Percentiles rank a stretch among this genome's conserved stretches.
Evolutionary conservation across 805 yeast species (phyloP).

Genomic region (Cyberlindnera americana): DNA sequence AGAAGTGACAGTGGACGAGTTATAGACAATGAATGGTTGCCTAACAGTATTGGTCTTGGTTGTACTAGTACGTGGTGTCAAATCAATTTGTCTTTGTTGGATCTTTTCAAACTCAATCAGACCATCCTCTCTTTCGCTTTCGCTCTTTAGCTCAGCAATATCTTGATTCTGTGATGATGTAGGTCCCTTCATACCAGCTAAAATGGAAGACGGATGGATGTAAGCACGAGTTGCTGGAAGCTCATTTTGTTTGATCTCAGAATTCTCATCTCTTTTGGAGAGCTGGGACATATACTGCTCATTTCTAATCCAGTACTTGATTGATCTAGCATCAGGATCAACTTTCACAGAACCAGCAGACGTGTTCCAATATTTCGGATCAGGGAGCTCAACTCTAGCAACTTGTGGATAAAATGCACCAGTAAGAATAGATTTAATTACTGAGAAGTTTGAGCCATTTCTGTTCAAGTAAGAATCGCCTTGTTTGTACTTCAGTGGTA

Average conservation of each 20-base stretch:
- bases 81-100: conserved; percentile 31
- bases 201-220: conserved; percentile 79
- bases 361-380: conserved; percentile 66
- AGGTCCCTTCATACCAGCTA: conserved; percentile 45
- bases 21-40: conserved; percentile 61
- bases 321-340: conserved; percentile 77
- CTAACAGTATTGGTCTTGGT: conserved; percentile 34
- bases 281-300: conserved; percentile 41
- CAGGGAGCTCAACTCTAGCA: conserved; percentile 79
- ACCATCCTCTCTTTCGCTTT: conserved; percentile 38
- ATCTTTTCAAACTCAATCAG: conserved; percentile 32
- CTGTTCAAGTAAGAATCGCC: conserved; percentile 41
- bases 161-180: conserved; percentile 27
- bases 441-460: conserved; percentile 45
- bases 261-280: conserved; percentile 10
- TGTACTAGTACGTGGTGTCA: conserved; percentile 34
- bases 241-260: conserved; percentile 21
- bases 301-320: conserved; percentile 70
- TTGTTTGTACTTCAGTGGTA: conserved; percentile 49
- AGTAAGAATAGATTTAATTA: conserved; percentile 66
- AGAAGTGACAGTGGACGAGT: conserved; percentile 55
- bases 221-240: conserved; percentile 71
- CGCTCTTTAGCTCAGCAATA: conserved; percentile 25
- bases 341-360: conserved; percentile 76
- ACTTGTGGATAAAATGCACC: conserved; percentile 83